These are phyloP conservation scores for Calonectria multiphialidica DNA, from an alignment of 2,329 filamentous ascomycete genomes.

Conservation along the genomic window DNA sequence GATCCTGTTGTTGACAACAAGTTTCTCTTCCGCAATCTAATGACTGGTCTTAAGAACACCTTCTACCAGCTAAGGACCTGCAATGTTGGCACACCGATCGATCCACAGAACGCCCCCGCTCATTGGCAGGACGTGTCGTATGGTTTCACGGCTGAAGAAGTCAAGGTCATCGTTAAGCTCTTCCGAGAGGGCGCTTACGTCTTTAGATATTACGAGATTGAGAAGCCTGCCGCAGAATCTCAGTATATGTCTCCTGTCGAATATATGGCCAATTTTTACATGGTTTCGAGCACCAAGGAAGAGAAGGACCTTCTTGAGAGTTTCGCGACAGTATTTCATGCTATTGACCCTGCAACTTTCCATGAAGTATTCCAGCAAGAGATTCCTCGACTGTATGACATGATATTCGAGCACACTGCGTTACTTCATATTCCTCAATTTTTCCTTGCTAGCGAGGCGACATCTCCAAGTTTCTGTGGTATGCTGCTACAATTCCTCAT, in stretches of 20 bases:
- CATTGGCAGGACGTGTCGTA: slow-evolving; percentile 98
- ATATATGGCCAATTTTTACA: slow-evolving; percentile 94
- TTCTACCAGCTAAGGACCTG: slow-evolving; percentile 95
- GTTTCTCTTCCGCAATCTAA: slow-evolving; percentile 95
- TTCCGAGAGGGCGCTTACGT: slow-evolving; percentile 97
- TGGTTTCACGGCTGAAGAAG: slow-evolving; percentile 97
- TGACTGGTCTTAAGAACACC: slow-evolving; percentile 95
- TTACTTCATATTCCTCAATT: slow-evolving; percentile 97
- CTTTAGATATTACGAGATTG: slow-evolving; percentile 96
- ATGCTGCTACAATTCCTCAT: slow-evolving; percentile 98
- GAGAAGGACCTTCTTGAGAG: slow-evolving; percentile 98
- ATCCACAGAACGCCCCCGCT: slow-evolving; percentile 80
- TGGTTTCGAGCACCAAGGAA: slow-evolving; percentile 93
- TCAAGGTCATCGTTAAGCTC: slow-evolving; percentile 94
- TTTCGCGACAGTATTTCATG: slow-evolving; percentile 98
- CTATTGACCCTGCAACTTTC: slow-evolving; percentile 97
- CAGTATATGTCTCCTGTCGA: slow-evolving; percentile 87
- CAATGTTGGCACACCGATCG: slow-evolving; percentile 80
- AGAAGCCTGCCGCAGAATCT: slow-evolving; percentile 79
- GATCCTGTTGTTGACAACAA: slow-evolving; percentile 98
- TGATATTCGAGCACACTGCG: slow-evolving; percentile 97
- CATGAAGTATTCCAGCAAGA: slow-evolving; percentile 98
- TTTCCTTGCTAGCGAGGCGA: slow-evolving; percentile 98
- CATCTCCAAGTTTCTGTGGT: slow-evolving; percentile 95
- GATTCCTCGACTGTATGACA: slow-evolving; percentile 95